These are phyloP conservation scores for Ciborinia camelliae DNA, from an alignment of 2,329 filamentous ascomycete genomes.

Conservation along the genomic window DNA sequence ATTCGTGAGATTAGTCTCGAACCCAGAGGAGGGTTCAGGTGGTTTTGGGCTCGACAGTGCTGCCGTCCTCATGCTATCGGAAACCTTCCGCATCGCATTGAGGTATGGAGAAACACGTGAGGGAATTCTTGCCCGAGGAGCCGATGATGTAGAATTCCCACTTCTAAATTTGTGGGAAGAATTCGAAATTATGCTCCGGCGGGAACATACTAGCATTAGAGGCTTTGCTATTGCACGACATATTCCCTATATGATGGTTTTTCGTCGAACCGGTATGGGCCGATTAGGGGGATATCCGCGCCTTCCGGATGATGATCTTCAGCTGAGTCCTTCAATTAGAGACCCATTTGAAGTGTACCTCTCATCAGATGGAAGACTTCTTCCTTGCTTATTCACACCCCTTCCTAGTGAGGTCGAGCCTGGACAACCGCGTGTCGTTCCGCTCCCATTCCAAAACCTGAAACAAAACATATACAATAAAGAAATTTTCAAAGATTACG, in stretches of 20 bases:
- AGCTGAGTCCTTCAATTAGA: conserved; percentile 3
- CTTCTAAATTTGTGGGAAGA: not conserved
- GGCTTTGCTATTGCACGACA: conserved; percentile 10
- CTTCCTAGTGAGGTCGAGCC: not conserved
- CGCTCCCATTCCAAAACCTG: not conserved
- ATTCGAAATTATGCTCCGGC: not conserved
- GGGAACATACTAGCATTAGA: conserved; percentile 4
- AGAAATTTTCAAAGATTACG: not conserved
- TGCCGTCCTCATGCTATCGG: conserved; percentile 10
- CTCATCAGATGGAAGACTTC: conserved; percentile 3
- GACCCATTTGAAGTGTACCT: conserved; percentile 7
- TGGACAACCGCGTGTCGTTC: not conserved
- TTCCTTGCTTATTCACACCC: not conserved
- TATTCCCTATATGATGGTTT: conserved; percentile 10
- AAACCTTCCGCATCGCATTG: not conserved
- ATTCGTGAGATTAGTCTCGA: not conserved
- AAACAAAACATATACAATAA: not conserved
- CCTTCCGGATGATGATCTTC: not conserved
- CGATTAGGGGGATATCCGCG: not conserved
- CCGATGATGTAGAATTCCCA: not conserved
- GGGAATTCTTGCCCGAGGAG: not conserved
- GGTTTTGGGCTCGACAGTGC: not conserved
- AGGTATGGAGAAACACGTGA: not conserved
- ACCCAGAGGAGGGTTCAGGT: not conserved
- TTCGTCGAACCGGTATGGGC: not conserved